Evolutionary conservation across 2,329 filamentous ascomycete genomes (phyloP).

Genomic region (Celoporthe dispersa): DNA sequence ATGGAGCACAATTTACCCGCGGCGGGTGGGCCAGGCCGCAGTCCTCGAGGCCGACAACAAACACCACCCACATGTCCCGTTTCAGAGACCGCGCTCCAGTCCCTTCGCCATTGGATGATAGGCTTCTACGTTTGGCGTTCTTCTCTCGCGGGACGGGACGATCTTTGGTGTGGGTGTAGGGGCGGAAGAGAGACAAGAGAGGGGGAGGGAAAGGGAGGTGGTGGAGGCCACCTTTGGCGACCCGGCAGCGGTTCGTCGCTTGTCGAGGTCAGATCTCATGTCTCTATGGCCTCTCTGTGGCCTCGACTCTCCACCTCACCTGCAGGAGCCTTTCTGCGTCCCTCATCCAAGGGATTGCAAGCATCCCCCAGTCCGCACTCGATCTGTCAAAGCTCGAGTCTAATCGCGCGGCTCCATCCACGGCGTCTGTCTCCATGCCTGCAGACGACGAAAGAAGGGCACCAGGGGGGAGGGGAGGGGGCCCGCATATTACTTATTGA

Average conservation of each 20-base stretch:
- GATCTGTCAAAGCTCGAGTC: neutral
- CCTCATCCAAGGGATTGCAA: neutral
- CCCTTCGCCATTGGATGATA: conserved; percentile 4
- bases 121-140: neutral
- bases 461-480: too few relatives aligned
- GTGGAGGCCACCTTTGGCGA: neutral
- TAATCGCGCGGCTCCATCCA: conserved; percentile 14
- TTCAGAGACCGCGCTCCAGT: conserved; percentile 8
- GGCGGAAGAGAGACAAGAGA: neutral
- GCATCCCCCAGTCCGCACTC: neutral
- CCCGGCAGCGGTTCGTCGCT: neutral
- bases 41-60: conserved; percentile 7
- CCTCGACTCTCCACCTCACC: neutral
- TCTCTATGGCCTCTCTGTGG: neutral
- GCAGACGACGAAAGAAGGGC: neutral
- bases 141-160: neutral
- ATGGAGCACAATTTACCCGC: conserved; percentile 5
- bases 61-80: conserved; percentile 13
- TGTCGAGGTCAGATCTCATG: neutral
- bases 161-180: neutral
- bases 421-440: neutral
- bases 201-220: neutral
- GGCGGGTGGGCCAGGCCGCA: conserved; percentile 5
- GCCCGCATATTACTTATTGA: neutral
- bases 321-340: conserved; percentile 3